These are phyloP conservation scores for Ustilago sp. DNA, from an alignment of 1,284 basidiomycete genomes.

Conservation along the genomic window DNA sequence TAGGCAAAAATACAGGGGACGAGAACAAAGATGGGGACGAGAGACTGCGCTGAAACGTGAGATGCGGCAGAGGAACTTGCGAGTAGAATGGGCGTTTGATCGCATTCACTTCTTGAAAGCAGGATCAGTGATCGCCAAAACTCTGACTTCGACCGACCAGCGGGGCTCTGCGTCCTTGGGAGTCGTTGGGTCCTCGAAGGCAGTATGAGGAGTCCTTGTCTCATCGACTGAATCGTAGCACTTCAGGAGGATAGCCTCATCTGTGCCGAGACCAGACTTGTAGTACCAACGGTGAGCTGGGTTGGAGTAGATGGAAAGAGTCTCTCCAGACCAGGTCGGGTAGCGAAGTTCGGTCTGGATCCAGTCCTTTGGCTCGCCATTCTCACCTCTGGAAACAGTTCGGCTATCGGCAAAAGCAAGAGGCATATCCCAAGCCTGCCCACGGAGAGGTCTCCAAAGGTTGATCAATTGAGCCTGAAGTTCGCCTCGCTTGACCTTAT, in stretches of 20 bases:
- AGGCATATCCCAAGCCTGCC: slow-evolving; percentile 75
- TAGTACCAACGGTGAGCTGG: slow-evolving; percentile 77
- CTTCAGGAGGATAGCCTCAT: slow-evolving; percentile 78
- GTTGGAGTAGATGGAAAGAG: slow-evolving; percentile 73
- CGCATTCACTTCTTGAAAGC: slow-evolving; percentile 10
- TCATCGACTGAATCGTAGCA: slow-evolving; percentile 72
- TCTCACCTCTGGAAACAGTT: slow-evolving; percentile 70
- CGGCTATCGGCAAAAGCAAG: slow-evolving; percentile 77
- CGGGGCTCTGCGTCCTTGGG: slow-evolving; percentile 51
- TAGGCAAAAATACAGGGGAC: not conserved
- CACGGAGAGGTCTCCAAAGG: slow-evolving; percentile 77
- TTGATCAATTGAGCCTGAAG: slow-evolving; percentile 78
- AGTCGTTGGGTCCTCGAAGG: slow-evolving; percentile 52
- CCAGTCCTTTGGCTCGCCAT: slow-evolving; percentile 53
- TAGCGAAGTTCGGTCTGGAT: slow-evolving; percentile 48
- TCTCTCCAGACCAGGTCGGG: slow-evolving; percentile 55
- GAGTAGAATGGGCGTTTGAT: no score
- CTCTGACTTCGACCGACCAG: slow-evolving; percentile 58
- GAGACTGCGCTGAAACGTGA: not conserved
- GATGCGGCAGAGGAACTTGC: not conserved
- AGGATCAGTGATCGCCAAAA: slow-evolving; percentile 55
- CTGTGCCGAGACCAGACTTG: slow-evolving; percentile 75
- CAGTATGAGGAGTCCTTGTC: slow-evolving; percentile 61
- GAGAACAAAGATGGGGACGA: not conserved
- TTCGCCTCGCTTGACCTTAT: slow-evolving; percentile 48